Base-by-base conservation (phyloP, 495 filamentous ascomycete genomes). In the Aspergillus mulundensis region DNA sequence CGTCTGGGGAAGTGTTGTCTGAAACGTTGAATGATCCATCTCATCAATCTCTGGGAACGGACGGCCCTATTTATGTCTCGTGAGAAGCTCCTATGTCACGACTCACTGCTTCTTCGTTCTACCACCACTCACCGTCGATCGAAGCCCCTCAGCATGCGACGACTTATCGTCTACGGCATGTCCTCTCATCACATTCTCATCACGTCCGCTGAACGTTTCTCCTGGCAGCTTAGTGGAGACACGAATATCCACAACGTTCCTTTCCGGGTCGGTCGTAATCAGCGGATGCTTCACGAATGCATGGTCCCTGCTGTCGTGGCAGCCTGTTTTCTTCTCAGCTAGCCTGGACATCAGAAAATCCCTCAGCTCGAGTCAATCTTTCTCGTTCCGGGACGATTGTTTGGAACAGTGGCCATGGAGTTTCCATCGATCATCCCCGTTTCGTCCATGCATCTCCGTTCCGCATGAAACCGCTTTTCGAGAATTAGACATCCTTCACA, bases 61-160 rank as follows among this genome's bases (percentile, higher is more conserved):
- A 59, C 60, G 61, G 66, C 48, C 59, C 62, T 78, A 78, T 78
- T 78, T 78, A 78, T 78, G 72, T 72, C 72, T 70, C 50, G 67
- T 61, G 58, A 62, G 57, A 67, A 57, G 56, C 63, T 65, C 59
- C 56, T 53, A 70, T 67, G 58, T 59, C 58, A 67, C 60, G 41
- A 49, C 50, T 50, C 54, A 53, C 53, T 32, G 34, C 36, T 38
- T 65, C 57, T 40, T 54, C 25, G 43, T 63, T 53, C 64, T 57
- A 58, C 58, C 54, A 56, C 63, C 62, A 65, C 60, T 54, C 57
- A 60, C 53, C 63, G 64, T 64, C 66, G 74, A 74, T 75, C 71
- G 65, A 68, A 60, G 56, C 61, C 64, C 55, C 58, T 64, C 64
- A 66, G 63, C 63, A 62, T 64, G 64, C 63, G 64, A 75, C 65